Evolutionary conservation across 176 grass and related monocot genomes (phyloP), one percentile per base, ranked within the genome.

Genomic region (Luzula sylvatica): DNA sequence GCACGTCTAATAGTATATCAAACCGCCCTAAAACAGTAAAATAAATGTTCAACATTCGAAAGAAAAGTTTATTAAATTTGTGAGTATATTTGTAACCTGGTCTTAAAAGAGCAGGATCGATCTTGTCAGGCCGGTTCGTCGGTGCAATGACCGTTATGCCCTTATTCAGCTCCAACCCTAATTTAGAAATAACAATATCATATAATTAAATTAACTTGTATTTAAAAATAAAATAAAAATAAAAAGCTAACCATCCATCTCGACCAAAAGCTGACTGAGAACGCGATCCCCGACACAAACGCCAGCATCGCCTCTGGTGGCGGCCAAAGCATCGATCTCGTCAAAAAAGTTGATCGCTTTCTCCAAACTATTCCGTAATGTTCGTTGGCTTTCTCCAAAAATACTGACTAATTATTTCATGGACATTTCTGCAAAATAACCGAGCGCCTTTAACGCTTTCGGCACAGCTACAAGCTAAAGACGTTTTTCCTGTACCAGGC

Each of bases 401-500:
- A 72, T 96, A 86, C 47, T 86, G 74, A 75, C 84, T 89, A 52
- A 96, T 71, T 48, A 86, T 79, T 66, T 96, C 84, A 60, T 83
- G 84, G 55, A 83, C 90, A 45, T 86, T 96, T 44, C 85, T 74
- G 69, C 73, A 69, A 52, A 86, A 96, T 52, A 96, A 70, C 23
- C 61, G 80, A 38, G 42, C 77, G 58, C 74, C 69, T n/a, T n/a
- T n/a, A 53, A 46, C 43, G 62, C 77, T 68, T 76, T 77, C 50
- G 32, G 81, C 84, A 76, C 90, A 96, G 24, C 48, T 69, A 74
- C 52, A 70, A 70, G 81, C 84, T 39, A 96, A 73, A 64, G 81
- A 89, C 58, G 84, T 96, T 68, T 96, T 89, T 58, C 89, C 89
- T 72, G 89, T 95, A 65, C 89, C 89, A 85, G 89, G 80, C 47